Evolutionary conservation across 345 rosid genomes (phyloP), one percentile per base, ranked within the genome.

Genomic region (Heritiera littoralis): DNA sequence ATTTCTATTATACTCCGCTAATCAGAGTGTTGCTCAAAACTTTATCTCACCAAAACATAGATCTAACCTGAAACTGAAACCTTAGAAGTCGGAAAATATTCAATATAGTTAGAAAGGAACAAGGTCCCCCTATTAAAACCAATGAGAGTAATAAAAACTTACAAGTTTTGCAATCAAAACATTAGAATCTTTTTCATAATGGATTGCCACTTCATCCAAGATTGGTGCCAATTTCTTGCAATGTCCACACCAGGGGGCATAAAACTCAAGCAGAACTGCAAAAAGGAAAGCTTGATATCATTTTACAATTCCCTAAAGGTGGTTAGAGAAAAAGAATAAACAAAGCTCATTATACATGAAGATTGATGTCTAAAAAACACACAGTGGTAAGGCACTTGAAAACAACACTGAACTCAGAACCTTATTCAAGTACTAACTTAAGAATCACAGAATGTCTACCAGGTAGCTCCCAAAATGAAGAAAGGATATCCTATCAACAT

Each of bases 231-330:
- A 77, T 35, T 89, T 86, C 78, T 94, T 86, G 92, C 98, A 96
- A 79, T 96, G 98, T 80, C 99, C 99, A 81, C 98, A 96, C 99
- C 99, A 92, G 0, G 98, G 98, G 61, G 99, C 98, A 74, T 96
- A 96, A 76, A 96, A 96, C 85, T 94, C 99, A 12, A 96, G 80
- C 46, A 96, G 85, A 76, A 96, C 98, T 96, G 93, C 85, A 88
- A 11, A 80, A 51, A 51, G 66, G 41, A 67, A 72, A 54, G 59
- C 4, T 43, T 18, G 60, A 30, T 9, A 41, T 14, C n/a, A 72
- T 38, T 55, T 58, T 35, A 80, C 7, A 23, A 46, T 15, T 49
- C 52, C 23, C 46, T 17, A 41, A 23, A 23, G 51, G 69, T 61
- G 20, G 35, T 51, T 51, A 28, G 14, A 30, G 28, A 45, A 61